phyloP scores from a whole-genome alignment of 1,139 yeast species.

The Geotrichum restrictum region DNA sequence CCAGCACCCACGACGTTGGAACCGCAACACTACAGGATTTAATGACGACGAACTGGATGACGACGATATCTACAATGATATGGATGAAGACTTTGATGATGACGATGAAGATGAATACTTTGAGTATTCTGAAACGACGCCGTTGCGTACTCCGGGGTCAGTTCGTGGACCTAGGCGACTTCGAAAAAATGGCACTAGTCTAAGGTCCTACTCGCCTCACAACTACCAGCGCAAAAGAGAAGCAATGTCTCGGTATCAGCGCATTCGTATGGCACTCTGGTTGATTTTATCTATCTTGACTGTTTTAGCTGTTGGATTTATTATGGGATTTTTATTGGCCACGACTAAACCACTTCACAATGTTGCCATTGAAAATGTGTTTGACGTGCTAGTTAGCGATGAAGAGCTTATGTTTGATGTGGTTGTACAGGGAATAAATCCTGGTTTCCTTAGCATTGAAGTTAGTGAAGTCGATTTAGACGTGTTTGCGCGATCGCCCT shows the following conservation, averaged over 20 bases:
- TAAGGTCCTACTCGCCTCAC: constrained; percentile 34
- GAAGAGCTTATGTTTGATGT: constrained; percentile 82
- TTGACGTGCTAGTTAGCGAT: constrained; percentile 71
- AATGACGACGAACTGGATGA: constrained; percentile 36
- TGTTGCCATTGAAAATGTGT: constrained; percentile 58
- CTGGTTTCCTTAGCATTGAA: constrained; percentile 68
- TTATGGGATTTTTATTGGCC: constrained; percentile 78
- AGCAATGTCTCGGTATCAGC: constrained; percentile 26
- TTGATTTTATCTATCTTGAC: constrained; percentile 29
- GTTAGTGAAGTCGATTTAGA: constrained; percentile 71
- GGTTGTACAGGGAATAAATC: constrained; percentile 74
- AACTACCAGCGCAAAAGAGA: constrained; percentile 31
- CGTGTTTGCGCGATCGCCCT: constrained; percentile 78
- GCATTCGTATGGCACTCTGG: constrained; percentile 35
- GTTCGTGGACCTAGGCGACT: constrained; percentile 6
- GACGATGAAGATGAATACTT: constrained; percentile 27
- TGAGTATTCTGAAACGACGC: constrained; percentile 34
- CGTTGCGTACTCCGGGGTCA: constrained; percentile 23
- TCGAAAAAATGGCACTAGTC: constrained; percentile 18
- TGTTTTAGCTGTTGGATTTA: constrained; percentile 53
- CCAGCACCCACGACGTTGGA: constrained; percentile 7
- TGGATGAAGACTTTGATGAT: constrained; percentile 26
- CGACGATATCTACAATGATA: constrained; percentile 25
- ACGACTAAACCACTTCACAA: constrained; percentile 77
- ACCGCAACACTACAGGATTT: constrained; percentile 7